phyloP scores from a whole-genome alignment of 441 rosid genomes.

The Flueggea neowawraea region DNA sequence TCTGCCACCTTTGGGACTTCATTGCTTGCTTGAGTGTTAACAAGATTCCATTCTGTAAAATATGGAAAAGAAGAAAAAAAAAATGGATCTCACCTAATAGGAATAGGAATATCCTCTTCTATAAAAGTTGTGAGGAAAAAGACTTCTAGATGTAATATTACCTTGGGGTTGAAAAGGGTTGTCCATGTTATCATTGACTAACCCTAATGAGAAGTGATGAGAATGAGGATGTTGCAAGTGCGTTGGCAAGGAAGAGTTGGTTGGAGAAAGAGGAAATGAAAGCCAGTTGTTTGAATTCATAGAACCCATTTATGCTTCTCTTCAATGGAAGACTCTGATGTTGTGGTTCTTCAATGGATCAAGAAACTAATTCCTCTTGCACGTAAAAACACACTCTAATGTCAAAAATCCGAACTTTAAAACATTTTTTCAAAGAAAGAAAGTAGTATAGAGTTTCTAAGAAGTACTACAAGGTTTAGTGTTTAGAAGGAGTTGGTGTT shows the following conservation, averaged over 20 bases:
- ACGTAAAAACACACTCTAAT: no score
- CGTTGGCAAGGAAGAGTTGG: constrained; percentile 59
- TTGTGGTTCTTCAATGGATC: no score
- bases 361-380: no score
- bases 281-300: constrained; percentile 99
- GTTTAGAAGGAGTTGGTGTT: constrained; percentile 11
- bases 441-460: not conserved
- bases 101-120: no score
- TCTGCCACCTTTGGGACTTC: constrained; percentile 95
- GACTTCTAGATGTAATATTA: constrained; percentile 9
- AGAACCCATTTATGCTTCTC: constrained; percentile 21
- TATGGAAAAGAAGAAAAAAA: no score
- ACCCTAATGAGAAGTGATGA: constrained; percentile 78
- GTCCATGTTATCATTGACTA: constrained; percentile 66
- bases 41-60: constrained; percentile 69
- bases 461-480: not conserved
- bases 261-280: constrained; percentile 89
- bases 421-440: not conserved
- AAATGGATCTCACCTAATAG: no score
- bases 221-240: constrained; percentile 68
- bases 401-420: no score
- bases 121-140: no score
- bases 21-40: constrained; percentile 51
- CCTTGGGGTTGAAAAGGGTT: constrained; percentile 93
- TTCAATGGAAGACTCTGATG: not conserved